phyloP scores from a whole-genome alignment of 805 yeast genomes.

The Yamadazyma philogaea region DNA sequence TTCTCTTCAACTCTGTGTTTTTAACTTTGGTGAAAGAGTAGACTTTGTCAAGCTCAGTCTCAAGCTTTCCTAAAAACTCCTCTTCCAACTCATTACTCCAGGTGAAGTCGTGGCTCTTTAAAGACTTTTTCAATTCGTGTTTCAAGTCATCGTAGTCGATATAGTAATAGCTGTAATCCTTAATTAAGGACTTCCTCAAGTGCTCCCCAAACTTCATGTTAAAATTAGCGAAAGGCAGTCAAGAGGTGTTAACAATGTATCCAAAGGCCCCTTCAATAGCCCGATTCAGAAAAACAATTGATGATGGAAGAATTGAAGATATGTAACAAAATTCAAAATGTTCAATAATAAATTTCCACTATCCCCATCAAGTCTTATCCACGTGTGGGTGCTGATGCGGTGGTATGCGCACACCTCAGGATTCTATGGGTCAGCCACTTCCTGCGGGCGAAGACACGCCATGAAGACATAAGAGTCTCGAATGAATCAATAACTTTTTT shows the following conservation, averaged over 20 bases:
- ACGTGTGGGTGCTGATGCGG: slow-evolving; percentile 1
- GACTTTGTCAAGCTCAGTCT: slow-evolving; percentile 86
- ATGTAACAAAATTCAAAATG: not conserved
- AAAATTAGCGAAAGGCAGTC: not conserved
- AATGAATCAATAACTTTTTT: too few species aligned
- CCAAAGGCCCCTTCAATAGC: not conserved
- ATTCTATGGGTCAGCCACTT: too few species aligned
- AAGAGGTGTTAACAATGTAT: not conserved
- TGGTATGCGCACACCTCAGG: not conserved
- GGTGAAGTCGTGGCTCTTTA: slow-evolving; percentile 49
- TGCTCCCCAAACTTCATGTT: slow-evolving; percentile 95
- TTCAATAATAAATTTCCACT: not conserved
- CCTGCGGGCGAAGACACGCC: too few species aligned
- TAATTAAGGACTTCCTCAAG: slow-evolving; percentile 80
- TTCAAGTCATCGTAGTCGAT: slow-evolving; percentile 89
- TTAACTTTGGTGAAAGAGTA: slow-evolving; percentile 88
- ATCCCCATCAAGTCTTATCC: not conserved
- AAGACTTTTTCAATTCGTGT: slow-evolving; percentile 68
- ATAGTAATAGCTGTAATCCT: slow-evolving; percentile 88
- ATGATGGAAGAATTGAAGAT: not conserved
- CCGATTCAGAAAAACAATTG: not conserved
- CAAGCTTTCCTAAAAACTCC: slow-evolving; percentile 69
- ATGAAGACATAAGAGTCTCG: too few species aligned
- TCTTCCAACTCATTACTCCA: slow-evolving; percentile 86
- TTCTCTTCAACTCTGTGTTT: slow-evolving; percentile 76